Evolutionary conservation across 257 asterid genomes (phyloP).

Genomic region (Thymus mandschuricus): DNA sequence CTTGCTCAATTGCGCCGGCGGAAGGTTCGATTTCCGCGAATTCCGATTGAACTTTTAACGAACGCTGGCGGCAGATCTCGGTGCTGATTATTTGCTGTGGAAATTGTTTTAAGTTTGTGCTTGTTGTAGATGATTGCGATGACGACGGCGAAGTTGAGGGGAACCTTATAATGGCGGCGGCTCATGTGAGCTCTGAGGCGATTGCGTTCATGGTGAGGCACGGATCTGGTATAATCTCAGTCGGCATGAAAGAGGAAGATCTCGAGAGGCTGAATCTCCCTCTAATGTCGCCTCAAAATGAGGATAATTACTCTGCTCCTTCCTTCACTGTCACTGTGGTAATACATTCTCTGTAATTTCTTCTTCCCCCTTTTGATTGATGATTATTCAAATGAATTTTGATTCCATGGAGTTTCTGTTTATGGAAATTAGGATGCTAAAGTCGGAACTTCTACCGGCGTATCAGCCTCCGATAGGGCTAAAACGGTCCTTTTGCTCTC

Average conservation of each 20-base stretch:
- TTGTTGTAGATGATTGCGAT: slow-evolving; percentile 86
- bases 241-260: slow-evolving; percentile 81
- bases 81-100: slow-evolving; percentile 36
- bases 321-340: slow-evolving; percentile 92
- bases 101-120: slow-evolving; percentile 59
- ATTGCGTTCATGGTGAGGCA: slow-evolving; percentile 71
- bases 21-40: slow-evolving; percentile 44
- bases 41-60: too few species aligned
- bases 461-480: slow-evolving; percentile 81
- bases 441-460: slow-evolving; percentile 71
- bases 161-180: slow-evolving; percentile 82
- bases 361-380: background rate
- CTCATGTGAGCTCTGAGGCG: slow-evolving; percentile 45
- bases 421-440: slow-evolving; percentile 63
- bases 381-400: background rate
- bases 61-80: background rate
- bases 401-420: background rate
- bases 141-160: slow-evolving; percentile 70
- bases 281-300: slow-evolving; percentile 72
- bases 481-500: slow-evolving; percentile 72
- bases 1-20: slow-evolving; percentile 56
- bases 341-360: slow-evolving; percentile 12
- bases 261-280: slow-evolving; percentile 80
- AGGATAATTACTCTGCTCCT: slow-evolving; percentile 76
- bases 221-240: slow-evolving; percentile 88